Evolutionary conservation across 805 yeast species (phyloP), one percentile per base, ranked within the genome.

Genomic region (Lipomyces mesembrius): DNA sequence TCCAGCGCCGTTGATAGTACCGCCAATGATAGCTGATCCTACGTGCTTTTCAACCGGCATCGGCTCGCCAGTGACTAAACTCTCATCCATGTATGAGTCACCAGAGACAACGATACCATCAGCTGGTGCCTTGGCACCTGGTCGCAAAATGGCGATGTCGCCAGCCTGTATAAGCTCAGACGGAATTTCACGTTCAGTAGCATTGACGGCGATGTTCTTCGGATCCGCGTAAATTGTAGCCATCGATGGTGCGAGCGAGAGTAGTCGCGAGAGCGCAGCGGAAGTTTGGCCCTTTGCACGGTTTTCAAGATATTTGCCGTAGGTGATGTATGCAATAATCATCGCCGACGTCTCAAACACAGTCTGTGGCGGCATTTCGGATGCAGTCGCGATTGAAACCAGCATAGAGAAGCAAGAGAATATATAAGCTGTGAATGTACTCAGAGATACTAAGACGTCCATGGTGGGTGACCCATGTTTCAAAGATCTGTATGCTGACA

Each of bases 281-380:
- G 98, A 91, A 0, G 98, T 95, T 66, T 90, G 91, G 3, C 98
- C 97, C 75, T 95, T 92, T 1, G 99, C 98, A 70, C 84, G 87
- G 77, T 90, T 91, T 75, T 95, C 99, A 27, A 93, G 80, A 84
- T 91, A 90, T 78, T 95, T 94, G 2, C 99, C 99, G 57, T 92
- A 79, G 8, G 95, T 84, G 34, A 95, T 92, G 77, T 92, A 95
- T 4, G 88, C 79, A 60, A 94, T 83, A 54, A 95, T 82, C 96
- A 96, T 91, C 17, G 88, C 87, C 1, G 92, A 83, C 0, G 98
- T 92, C 66, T 92, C 98, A 80, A 95, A 93, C 46, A 67, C 73
- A 46, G 92, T 81, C 0, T 89, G 85, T 61, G 83, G 86, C 5
- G 97, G 96, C 0, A 76, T 74, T 9, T 62, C 61, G 12, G 65